These are phyloP conservation scores for Mortierella claussenii DNA, from an alignment of 192 early-diverging fungal species.

Conservation along the genomic window DNA sequence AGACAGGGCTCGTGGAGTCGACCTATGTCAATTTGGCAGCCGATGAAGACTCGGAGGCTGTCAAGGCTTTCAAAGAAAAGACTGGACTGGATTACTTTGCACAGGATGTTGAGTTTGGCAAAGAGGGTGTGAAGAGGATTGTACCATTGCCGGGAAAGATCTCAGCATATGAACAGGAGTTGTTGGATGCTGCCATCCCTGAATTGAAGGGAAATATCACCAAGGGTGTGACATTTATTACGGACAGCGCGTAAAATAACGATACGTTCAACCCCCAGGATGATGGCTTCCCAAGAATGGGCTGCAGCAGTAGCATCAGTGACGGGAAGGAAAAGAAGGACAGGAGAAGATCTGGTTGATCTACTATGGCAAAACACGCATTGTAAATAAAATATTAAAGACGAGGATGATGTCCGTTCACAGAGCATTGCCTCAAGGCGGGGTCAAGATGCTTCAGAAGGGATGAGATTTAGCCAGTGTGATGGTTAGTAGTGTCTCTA, in stretches of 20 bases:
- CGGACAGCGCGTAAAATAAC: background rate
- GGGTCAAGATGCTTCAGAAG: too few species aligned
- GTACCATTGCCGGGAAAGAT: constrained; percentile 75
- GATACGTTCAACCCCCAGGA: too few species aligned
- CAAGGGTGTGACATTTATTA: constrained; percentile 86
- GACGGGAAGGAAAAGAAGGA: too few species aligned
- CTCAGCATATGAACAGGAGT: constrained; percentile 80
- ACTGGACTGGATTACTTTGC: constrained; percentile 75
- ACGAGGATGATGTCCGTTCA: too few species aligned
- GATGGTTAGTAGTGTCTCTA: too few species aligned
- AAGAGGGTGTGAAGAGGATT: constrained; percentile 84
- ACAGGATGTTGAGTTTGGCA: constrained; percentile 75
- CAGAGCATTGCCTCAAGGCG: too few species aligned
- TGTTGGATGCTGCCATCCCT: constrained; percentile 76
- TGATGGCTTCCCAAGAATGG: too few species aligned
- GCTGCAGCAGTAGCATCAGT: too few species aligned
- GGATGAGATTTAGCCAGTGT: too few species aligned
- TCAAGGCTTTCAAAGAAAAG: constrained; percentile 12
- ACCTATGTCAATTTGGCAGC: constrained; percentile 79
- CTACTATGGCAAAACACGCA: too few species aligned
- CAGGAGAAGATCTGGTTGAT: too few species aligned
- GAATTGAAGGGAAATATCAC: constrained; percentile 89
- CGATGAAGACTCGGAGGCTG: constrained; percentile 43
- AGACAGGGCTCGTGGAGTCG: constrained; percentile 84
- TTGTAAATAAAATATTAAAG: too few species aligned